Conservation (phyloP, 2,329 filamentous ascomycete genomes). For the Zymoseptoria brevis region DNA sequence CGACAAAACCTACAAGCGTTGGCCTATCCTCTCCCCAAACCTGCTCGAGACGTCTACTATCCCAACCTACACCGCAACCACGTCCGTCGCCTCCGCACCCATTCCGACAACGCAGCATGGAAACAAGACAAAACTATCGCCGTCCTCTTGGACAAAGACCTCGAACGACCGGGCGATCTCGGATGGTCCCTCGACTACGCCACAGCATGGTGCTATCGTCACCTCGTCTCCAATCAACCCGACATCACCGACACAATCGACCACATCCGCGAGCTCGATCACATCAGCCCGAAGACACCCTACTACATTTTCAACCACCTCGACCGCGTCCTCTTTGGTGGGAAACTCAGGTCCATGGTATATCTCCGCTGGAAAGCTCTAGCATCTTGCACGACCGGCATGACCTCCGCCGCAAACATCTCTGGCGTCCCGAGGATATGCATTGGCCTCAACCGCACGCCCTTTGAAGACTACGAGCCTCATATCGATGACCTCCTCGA, state of each 20-base stretch:
- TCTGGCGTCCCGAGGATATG: constrained; percentile 27
- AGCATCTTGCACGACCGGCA: constrained; percentile 26
- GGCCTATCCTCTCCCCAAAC: constrained; percentile 12
- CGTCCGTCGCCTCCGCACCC: background rate
- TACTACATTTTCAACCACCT: constrained; percentile 32
- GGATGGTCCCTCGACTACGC: constrained; percentile 38
- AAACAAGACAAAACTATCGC: background rate
- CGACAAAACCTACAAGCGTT: constrained; percentile 8
- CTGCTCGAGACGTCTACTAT: constrained; percentile 13
- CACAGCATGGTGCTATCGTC: constrained; percentile 32
- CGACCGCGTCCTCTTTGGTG: constrained; percentile 31
- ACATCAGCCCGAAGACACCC: constrained; percentile 22
- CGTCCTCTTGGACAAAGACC: constrained; percentile 15
- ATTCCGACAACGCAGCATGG: background rate
- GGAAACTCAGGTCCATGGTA: constrained; percentile 32
- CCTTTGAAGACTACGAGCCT: constrained; percentile 22
- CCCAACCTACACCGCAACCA: constrained; percentile 3
- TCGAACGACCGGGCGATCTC: constrained; percentile 24
- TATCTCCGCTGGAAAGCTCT: constrained; percentile 27
- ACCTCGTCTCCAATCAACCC: constrained; percentile 22
- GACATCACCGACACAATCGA: constrained; percentile 24
- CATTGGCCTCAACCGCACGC: constrained; percentile 27
- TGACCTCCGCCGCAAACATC: constrained; percentile 30
- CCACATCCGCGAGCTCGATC: constrained; percentile 17
- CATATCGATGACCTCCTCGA: constrained; percentile 30